phyloP scores from a whole-genome alignment of 2,329 filamentous ascomycete species.

The Didymella sp. region DNA sequence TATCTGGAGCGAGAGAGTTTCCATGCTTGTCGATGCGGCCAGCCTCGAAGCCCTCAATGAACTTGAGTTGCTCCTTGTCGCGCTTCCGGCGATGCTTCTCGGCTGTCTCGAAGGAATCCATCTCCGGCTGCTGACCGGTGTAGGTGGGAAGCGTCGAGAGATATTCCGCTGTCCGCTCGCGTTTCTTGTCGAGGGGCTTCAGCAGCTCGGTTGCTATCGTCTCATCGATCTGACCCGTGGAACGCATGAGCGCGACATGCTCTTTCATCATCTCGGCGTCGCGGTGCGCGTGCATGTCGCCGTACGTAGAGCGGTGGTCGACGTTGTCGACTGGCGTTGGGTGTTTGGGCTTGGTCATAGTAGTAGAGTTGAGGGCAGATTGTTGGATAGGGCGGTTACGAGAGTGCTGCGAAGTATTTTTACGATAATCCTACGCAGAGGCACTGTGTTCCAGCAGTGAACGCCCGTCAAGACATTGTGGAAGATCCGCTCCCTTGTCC shows the following conservation, averaged over 20 bases:
- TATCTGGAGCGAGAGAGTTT: not conserved
- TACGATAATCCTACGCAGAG: not conserved
- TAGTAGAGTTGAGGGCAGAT: no score
- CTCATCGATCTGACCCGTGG: slow-evolving; percentile 18
- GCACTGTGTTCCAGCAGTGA: not conserved
- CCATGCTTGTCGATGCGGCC: slow-evolving; percentile 33
- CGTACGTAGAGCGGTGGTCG: slow-evolving; percentile 22
- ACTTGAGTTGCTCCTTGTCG: slow-evolving; percentile 23
- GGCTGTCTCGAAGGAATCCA: slow-evolving; percentile 14
- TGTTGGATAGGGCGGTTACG: not conserved
- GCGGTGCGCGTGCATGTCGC: slow-evolving; percentile 26
- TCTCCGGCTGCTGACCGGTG: slow-evolving; percentile 11
- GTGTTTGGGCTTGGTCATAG: not conserved
- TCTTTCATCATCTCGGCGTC: slow-evolving; percentile 23
- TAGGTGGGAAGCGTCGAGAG: slow-evolving; percentile 20
- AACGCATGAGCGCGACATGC: slow-evolving; percentile 17
- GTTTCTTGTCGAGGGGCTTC: slow-evolving; percentile 16
- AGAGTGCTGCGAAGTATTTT: not conserved
- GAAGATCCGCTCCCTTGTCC: not conserved
- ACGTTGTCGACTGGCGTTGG: not conserved
- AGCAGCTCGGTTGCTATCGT: slow-evolving; percentile 22
- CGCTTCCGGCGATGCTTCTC: slow-evolving; percentile 20
- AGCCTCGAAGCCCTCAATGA: slow-evolving; percentile 23
- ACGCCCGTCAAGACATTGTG: not conserved
- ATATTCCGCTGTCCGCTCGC: slow-evolving; percentile 24